Base-by-base conservation (phyloP, 2,329 filamentous ascomycete species). In the Beauveria caledonica region DNA sequence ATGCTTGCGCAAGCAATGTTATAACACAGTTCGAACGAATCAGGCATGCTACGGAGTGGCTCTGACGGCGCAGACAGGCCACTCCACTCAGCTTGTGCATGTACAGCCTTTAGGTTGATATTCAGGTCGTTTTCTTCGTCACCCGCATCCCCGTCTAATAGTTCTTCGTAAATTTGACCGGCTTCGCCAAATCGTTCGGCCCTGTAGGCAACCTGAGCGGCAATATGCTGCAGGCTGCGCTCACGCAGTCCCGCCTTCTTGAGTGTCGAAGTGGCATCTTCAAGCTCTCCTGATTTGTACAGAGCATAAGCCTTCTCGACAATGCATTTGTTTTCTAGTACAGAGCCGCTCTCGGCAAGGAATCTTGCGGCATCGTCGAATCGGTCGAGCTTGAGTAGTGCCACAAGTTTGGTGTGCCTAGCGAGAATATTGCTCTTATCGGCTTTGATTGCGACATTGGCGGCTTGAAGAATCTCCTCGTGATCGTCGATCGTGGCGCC, bases 251-350 rank as follows among this genome's bases (percentile, higher is more conserved):
- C 68, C 11, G 65, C 65, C 11, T 75, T 65, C 17, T 73, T 67
- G 19, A 82, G 68, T 17, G 76, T 63, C 2, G 69, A 72, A 27
- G 81, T 79, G n/a, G 90, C 89, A 60, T 87, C 86, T 21, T 80
- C 76, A 1, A 90, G 80, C 64, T 85, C 80, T 25, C 89, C 88
- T 0, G 84, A 82, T 76, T 92, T 94, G 76, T 94, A 95, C 21
- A 92, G 80, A n/a, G 88, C 87, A 76, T 95, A 95, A 2, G 88
- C 84, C 70, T 86, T 86, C 72, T 92, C 90, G 48, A 92, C 78
- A 17, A 75, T 69, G 65, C 86, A 89, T 61, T 75, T 74, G 44
- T 81, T 76, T 69, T 86, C 83, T 61, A 92, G 74, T 64, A 76
- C 77, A 61, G 82, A 77, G 53, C 85, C 85, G 19, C 79, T 85